Base-by-base conservation (phyloP, 2,329 filamentous ascomycete genomes). In the Clarireedia homoeocarpa region DNA sequence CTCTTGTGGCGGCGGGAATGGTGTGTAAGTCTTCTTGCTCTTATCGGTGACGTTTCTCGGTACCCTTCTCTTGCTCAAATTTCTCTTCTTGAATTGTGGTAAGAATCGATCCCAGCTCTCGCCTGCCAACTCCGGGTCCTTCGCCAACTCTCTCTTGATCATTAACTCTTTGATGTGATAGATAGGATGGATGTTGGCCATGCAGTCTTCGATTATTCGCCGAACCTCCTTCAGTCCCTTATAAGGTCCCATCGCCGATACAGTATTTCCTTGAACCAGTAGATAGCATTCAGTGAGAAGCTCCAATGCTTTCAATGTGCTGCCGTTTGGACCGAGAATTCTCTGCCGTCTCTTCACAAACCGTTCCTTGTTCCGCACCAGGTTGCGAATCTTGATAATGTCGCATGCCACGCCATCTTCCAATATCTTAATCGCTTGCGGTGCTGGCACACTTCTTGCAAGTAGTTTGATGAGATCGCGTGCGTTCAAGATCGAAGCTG, bases 61-160 rank as follows among this genome's bases (percentile, higher is more conserved):
- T 65, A 85, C 83, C 63, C 83, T 82, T 63, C 94, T 81, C 76
- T 91, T 91, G 75, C 83, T 91, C 62, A 97, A 80, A 55, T 86
- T 92, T 68, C 89, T 85, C 78, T 89, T 95, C 82, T 95, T 96
- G 78, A 97, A 97, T 71, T 99, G 91, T 51, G 94, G 94, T 51
- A 99, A 78, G 76, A 97, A 99, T 17, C 92, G 83, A 67, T 95
- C 91, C 92, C 92, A 99, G 71, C 84, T 94, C 75, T 97, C 91
- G 64, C 87, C 83, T 51, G 84, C 88, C 23, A 97, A 79, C 45
- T 87, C 86, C 0, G 91, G 90, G 67, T 96, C 90, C 74, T 95
- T 95, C 57, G 87, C 89, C 20, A 96, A 79, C 73, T 96, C 91
- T 17, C 88, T 84, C 75, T 94, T 95, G 71, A 96, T 94, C 90